Evolutionary conservation across 352 stramenopile genomes (phyloP).

Genomic region (Phytopythium oedochilum): DNA sequence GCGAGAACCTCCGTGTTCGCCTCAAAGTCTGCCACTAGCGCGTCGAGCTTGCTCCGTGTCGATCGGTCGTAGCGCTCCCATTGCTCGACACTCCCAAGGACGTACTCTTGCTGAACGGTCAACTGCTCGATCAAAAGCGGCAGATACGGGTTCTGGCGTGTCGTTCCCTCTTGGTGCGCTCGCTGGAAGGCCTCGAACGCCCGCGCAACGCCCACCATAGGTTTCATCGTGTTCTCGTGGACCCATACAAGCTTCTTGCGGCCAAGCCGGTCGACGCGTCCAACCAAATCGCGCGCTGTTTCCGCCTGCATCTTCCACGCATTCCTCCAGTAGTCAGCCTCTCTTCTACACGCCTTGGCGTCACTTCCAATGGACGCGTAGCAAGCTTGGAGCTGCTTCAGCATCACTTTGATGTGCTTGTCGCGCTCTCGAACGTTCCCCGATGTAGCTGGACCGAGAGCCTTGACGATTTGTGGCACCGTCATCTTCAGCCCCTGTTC

Average conservation of each 20-base stretch:
- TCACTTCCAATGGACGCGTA: conserved; percentile 21
- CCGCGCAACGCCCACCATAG: conserved; percentile 17
- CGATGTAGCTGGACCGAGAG: conserved; percentile 9
- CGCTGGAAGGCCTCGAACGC: conserved; percentile 26
- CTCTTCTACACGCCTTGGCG: conserved; percentile 11
- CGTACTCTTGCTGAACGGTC: background rate
- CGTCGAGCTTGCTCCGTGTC: background rate
- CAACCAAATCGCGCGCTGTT: conserved; percentile 12
- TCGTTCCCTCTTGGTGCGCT: conserved; percentile 13
- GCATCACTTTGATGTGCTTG: conserved; percentile 25
- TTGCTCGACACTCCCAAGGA: background rate
- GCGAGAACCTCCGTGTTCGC: background rate
- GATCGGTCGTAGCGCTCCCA: conserved; percentile 3
- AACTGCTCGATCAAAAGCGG: background rate
- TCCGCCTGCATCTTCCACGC: conserved; percentile 31
- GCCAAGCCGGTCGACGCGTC: conserved; percentile 16
- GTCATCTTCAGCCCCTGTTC: conserved; percentile 4
- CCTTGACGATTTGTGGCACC: conserved; percentile 13
- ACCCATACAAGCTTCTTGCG: conserved; percentile 36
- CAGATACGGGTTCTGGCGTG: conserved; percentile 2
- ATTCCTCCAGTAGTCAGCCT: conserved; percentile 26
- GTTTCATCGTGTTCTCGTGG: conserved; percentile 16
- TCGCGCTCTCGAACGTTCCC: conserved; percentile 26
- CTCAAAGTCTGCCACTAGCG: conserved; percentile 1
- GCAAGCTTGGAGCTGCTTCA: conserved; percentile 31